Base-by-base conservation (phyloP, 345 rosid genomes). In the Toxicodendron radicans region DNA sequence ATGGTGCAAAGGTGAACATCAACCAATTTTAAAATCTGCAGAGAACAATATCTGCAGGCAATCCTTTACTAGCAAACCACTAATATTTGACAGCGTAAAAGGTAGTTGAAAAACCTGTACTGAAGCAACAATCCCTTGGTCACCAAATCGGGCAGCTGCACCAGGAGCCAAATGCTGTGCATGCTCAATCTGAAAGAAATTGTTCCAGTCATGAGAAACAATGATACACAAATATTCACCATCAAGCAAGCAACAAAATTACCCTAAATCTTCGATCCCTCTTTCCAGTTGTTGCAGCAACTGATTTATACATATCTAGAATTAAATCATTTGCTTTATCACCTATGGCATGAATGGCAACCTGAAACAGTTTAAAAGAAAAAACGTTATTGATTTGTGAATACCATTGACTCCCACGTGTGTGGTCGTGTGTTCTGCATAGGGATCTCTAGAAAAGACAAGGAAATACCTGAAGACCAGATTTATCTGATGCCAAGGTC, bases 291-390 rank as follows among this genome's bases (percentile, higher is more conserved):
- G 82, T 78, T 51, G 83, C 85, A 67, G 79, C 85, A 43, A 87
- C 87, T 0, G 89, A 83, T 74, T 88, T 79, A 48, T 89, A 90
- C 77, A 89, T 81, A 73, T 91, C 91, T 61, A 92, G 87, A 63
- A 91, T 71, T 82, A 88, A 67, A 82, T 91, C 94, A 78, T 88
- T 95, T 64, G 97, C 97, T 83, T 68, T 92, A 81, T 92, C 97
- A 45, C 99, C 99, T 71, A 91, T 91, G 73, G 99, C 97, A 85
- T 95, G 99, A 78, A 95, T 83, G 54, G 97, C 90, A 74, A 92
- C 97, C 97, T 94, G 85, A 65, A 80, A 72, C 72, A 76, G 66
- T 68, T 10, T 30, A 35, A 11, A 20, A 54, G 64, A 23, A 43
- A 64, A 74, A 68, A 67, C 49, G 17, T 66, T 45, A 59, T 24